Conservation (phyloP, 768 basidiomycete species). For the Tricholoma flavovirens region DNA sequence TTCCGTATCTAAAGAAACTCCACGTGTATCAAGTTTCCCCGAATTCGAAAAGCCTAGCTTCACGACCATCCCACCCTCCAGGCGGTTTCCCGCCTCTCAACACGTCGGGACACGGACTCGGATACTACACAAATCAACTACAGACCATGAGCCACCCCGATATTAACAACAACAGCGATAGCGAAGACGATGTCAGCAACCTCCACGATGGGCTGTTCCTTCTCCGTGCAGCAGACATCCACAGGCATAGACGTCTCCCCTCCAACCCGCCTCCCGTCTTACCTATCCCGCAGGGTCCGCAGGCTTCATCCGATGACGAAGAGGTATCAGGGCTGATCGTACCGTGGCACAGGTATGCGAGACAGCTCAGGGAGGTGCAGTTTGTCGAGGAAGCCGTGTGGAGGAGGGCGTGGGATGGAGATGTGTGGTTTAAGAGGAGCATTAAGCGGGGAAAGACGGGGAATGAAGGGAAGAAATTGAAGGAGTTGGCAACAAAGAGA, state of each 20-base stretch:
- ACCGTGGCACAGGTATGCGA: conserved; percentile 39
- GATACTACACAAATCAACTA: neutral
- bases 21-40: conserved; percentile 26
- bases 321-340: conserved; percentile 32
- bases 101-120: neutral
- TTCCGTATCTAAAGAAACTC: conserved; percentile 32
- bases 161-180: neutral
- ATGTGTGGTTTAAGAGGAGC: conserved; percentile 26
- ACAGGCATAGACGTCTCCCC: neutral
- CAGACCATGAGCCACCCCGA: neutral
- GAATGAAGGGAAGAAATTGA: neutral
- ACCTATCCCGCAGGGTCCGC: neutral
- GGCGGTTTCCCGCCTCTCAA: neutral
- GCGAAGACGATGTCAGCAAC: neutral
- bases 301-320: conserved; percentile 19
- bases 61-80: neutral
- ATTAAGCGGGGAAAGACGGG: neutral
- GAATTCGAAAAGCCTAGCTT: neutral
- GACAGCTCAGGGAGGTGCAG: conserved; percentile 33
- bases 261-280: too few species aligned
- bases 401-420: conserved; percentile 31
- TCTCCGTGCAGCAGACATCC: neutral
- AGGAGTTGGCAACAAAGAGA: neutral
- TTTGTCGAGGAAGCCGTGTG: conserved; percentile 34
- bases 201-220: neutral